phyloP scores from a whole-genome alignment of 352 stramenopile species.

The Pythium aphanidermatum region DNA sequence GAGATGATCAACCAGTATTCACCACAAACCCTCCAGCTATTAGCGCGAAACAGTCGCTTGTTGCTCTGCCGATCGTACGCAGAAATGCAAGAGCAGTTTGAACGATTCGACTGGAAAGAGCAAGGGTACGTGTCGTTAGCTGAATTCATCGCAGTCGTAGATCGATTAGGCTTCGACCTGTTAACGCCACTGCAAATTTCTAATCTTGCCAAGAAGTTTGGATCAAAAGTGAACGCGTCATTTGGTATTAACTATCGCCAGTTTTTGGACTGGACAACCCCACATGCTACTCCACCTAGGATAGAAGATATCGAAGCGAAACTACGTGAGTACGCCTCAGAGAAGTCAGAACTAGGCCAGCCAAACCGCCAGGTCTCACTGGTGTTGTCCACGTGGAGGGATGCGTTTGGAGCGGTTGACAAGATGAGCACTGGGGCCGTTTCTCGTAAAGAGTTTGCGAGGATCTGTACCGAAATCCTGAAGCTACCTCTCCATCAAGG shows the following conservation, averaged over 20 bases:
- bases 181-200: constrained; percentile 35
- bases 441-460: constrained; percentile 35
- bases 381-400: constrained; percentile 35
- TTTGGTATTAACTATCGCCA: constrained; percentile 65
- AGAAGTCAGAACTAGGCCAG: constrained; percentile 19
- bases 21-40: constrained; percentile 31
- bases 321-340: constrained; percentile 33
- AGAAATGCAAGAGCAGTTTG: constrained; percentile 41
- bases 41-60: constrained; percentile 48
- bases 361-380: constrained; percentile 33
- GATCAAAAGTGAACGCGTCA: constrained; percentile 28
- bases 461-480: constrained; percentile 26
- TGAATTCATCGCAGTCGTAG: constrained; percentile 39
- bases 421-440: constrained; percentile 17
- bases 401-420: constrained; percentile 33
- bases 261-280: constrained; percentile 67
- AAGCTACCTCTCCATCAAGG: constrained; percentile 34
- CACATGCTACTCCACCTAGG: constrained; percentile 17
- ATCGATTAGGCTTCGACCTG: constrained; percentile 36
- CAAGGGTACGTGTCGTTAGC: constrained; percentile 32
- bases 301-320: constrained; percentile 45
- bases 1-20: constrained; percentile 33
- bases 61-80: constrained; percentile 28
- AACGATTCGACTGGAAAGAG: constrained; percentile 62
- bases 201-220: constrained; percentile 46